These are phyloP conservation scores for Trichoderma polysporum DNA, from an alignment of 2,329 filamentous ascomycete genomes.

Conservation along the genomic window DNA sequence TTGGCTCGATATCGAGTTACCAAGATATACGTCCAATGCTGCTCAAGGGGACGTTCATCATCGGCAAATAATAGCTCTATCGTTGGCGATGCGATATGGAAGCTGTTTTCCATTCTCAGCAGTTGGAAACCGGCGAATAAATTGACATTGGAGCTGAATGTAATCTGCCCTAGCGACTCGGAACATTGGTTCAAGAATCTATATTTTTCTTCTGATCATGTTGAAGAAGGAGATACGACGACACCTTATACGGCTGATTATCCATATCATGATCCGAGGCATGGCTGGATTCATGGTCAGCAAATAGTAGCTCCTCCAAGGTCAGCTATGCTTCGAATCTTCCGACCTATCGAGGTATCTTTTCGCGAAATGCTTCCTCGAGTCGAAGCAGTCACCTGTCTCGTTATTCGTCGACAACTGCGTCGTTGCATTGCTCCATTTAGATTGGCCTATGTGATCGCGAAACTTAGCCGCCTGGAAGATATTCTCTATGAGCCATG, in stretches of 20 bases:
- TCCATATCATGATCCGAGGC: slow-evolving; percentile 28
- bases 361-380: slow-evolving; percentile 21
- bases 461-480: slow-evolving; percentile 30
- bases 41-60: slow-evolving; percentile 5
- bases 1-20: slow-evolving; percentile 33
- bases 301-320: slow-evolving; percentile 27
- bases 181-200: slow-evolving; percentile 37
- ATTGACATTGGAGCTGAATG: slow-evolving; percentile 37
- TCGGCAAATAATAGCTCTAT: slow-evolving; percentile 12
- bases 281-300: slow-evolving; percentile 35
- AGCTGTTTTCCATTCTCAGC: slow-evolving; percentile 34
- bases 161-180: slow-evolving; percentile 36
- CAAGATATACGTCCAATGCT: slow-evolving; percentile 28
- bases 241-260: neutral
- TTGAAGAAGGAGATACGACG: slow-evolving; percentile 18
- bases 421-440: slow-evolving; percentile 28
- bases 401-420: slow-evolving; percentile 37
- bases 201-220: slow-evolving; percentile 28
- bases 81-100: slow-evolving; percentile 27
- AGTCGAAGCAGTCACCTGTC: slow-evolving; percentile 32
- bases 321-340: slow-evolving; percentile 30
- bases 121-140: slow-evolving; percentile 29
- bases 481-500: slow-evolving; percentile 36
- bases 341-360: slow-evolving; percentile 21
- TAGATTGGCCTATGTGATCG: slow-evolving; percentile 25